Conservation (phyloP, 176 grass and related monocot genomes). For the Zea luxurians region DNA sequence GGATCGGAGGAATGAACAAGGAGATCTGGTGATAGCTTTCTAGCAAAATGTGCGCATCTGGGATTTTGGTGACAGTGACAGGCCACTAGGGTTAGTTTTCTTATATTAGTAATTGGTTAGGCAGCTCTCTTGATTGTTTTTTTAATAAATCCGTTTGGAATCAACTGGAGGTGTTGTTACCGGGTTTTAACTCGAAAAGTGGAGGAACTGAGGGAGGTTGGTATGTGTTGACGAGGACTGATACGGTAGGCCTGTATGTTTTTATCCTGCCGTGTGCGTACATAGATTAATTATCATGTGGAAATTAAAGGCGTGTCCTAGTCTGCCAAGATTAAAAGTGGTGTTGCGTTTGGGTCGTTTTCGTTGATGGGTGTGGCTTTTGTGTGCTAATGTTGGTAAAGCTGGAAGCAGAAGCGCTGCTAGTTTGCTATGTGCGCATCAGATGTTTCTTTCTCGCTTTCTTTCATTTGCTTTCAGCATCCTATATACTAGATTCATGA, state of each 20-base stretch:
- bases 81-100: background rate
- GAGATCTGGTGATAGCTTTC: slow-evolving; percentile 1
- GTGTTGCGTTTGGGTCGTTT: background rate
- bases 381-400: slow-evolving; percentile 3
- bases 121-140: background rate
- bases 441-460: background rate
- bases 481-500: background rate
- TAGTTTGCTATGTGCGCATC: background rate
- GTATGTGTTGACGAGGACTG: slow-evolving; percentile 34
- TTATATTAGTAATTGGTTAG: background rate
- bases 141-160: background rate
- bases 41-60: background rate
- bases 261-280: background rate
- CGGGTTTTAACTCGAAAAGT: background rate
- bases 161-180: background rate
- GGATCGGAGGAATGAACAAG: slow-evolving; percentile 6
- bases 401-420: background rate
- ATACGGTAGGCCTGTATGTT: background rate
- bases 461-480: slow-evolving; percentile 21
- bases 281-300: too few species aligned
- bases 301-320: too few species aligned
- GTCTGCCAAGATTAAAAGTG: background rate
- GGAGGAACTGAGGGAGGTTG: slow-evolving; percentile 19
- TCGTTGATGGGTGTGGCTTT: background rate
- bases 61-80: slow-evolving; percentile 26